Evolutionary conservation across 257 asterid species (phyloP), one percentile per base, ranked within the genome.

Genomic region (Solanum pimpinellifolium): DNA sequence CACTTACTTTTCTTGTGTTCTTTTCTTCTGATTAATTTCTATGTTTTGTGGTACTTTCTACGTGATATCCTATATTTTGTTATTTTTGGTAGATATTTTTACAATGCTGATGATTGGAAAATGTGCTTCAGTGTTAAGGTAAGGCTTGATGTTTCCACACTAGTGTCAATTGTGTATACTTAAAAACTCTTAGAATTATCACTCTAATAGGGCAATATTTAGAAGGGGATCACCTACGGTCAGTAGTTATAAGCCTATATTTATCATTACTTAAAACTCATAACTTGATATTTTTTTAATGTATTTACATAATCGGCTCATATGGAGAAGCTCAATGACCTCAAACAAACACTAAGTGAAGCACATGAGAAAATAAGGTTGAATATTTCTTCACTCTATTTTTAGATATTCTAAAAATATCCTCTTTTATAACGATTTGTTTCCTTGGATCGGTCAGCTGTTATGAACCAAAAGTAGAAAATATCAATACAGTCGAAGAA

Each of bases 31-130:
- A 49, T 83, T 86, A 85, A 69, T 88, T 52, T 18, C 90, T 23
- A 85, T 42, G 11, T 73, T 10, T 3, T 20, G 90, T 35, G 62
- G 78, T 83, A 33, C 11, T 20, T 66, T 49, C 27, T 46, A 29
- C 2, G 39, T 47, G 68, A 31, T 37, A 49, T 31, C 11, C 25
- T 69, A 5, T 10, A n/a, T 49, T 6, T 46, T 49, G 9, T 77
- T 86, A 41, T 65, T 41, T 60, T 49, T 39, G 15, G 29, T 66
- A 16, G 46, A 16, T 49, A 49, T 68, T 35, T 37, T 39, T 68
- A 31, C 46, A 25, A 82, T 70, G 86, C 49, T 72, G 89, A 83
- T 87, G 87, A 60, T 90, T 42, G 87, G 83, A 6, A 9, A 52
- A 52, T 23, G 62, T 52, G 62, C 10, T 52, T 52, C 6, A 52